Conservation (phyloP, 495 filamentous ascomycete genomes). For the Pseudomonodictys pantanalensis region DNA sequence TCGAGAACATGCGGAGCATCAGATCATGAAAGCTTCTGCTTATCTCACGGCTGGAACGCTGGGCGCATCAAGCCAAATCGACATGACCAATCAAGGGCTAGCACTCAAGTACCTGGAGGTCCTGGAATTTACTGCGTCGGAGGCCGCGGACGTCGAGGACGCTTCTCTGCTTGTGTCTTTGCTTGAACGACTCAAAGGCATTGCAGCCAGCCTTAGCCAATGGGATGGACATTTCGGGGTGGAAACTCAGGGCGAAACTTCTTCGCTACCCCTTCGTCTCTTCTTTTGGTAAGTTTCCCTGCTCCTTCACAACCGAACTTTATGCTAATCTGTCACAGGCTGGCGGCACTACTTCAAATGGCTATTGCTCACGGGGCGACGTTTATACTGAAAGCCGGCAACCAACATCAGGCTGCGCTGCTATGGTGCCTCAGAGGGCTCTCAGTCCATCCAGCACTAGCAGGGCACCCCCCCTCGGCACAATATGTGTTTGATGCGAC, state of each 20-base stretch:
- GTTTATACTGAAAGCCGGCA: constrained; percentile 4
- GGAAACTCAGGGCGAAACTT: not conserved
- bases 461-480: not conserved
- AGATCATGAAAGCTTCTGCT: constrained; percentile 24
- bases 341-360: constrained; percentile 33
- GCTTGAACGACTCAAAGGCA: constrained; percentile 30
- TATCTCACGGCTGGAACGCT: no score
- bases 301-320: not conserved
- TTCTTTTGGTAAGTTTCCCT: constrained; percentile 17
- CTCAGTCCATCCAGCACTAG: constrained; percentile 16
- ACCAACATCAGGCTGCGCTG: constrained; percentile 16
- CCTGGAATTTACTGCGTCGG: constrained; percentile 25
- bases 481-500: constrained; percentile 31
- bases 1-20: constrained; percentile 34
- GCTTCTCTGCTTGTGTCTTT: constrained; percentile 5
- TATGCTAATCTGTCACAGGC: constrained; percentile 24
- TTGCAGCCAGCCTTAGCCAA: constrained; percentile 5
- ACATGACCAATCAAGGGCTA: constrained; percentile 17
- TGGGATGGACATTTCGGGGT: not conserved
- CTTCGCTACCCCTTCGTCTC: not conserved
- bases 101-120: constrained; percentile 21
- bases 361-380: constrained; percentile 14
- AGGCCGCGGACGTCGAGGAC: constrained; percentile 1
- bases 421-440: constrained; percentile 27
- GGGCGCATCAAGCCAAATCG: no score